Conservation (phyloP, 2,329 filamentous ascomycete species). For the Achaetomium macrosporum region DNA sequence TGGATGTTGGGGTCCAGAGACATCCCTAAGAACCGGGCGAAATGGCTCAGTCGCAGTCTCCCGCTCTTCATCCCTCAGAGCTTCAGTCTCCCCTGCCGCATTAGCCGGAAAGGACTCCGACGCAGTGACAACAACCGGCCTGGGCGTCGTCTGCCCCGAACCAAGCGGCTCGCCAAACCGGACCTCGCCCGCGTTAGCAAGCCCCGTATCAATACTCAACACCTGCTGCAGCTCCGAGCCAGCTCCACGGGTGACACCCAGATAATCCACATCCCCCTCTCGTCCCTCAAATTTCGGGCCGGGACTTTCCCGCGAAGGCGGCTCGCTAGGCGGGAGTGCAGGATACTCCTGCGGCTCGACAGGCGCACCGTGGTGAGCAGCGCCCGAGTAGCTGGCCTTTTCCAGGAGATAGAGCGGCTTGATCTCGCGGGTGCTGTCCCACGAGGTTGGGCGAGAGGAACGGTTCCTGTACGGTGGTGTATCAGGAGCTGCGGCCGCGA, state of each 20-base stretch:
- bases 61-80: not conserved
- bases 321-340: constrained; percentile 42
- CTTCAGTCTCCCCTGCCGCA: not conserved
- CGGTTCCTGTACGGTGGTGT: constrained; percentile 31
- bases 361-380: constrained; percentile 9
- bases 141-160: constrained; percentile 18
- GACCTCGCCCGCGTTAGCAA: not conserved
- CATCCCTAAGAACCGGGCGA: not conserved
- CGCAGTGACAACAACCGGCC: constrained; percentile 1
- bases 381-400: constrained; percentile 36
- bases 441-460: constrained; percentile 50
- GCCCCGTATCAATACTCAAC: constrained; percentile 19
- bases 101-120: not conserved
- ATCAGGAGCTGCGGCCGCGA: constrained; percentile 27
- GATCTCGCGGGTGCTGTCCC: constrained; percentile 63
- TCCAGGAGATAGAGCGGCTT: constrained; percentile 80
- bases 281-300: constrained; percentile 28
- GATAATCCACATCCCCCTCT: constrained; percentile 28
- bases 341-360: constrained; percentile 40
- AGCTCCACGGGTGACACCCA: not conserved
- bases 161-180: constrained; percentile 13
- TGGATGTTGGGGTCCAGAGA: not conserved
- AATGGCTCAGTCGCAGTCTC: constrained; percentile 13
- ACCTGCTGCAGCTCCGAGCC: constrained; percentile 1
- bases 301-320: constrained; percentile 25